Evolutionary conservation across 2,329 filamentous ascomycete genomes (phyloP).

Genomic region (Ceratocystis papillata): DNA sequence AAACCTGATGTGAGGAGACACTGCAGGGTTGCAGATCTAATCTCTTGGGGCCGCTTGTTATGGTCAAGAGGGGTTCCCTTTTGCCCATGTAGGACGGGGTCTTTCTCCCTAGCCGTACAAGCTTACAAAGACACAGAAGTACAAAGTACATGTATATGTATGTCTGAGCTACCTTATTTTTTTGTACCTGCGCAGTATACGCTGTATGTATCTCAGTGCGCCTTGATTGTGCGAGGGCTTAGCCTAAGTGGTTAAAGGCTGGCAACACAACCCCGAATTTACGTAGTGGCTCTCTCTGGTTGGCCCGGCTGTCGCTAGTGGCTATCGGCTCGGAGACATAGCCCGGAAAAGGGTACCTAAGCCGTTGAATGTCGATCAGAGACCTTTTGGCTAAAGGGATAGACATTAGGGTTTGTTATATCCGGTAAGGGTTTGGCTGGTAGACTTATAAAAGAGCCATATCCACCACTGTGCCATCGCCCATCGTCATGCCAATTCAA

Average conservation of each 20-base stretch:
- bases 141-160: not conserved
- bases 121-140: no score
- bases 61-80: not conserved
- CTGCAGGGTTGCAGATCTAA: slow-evolving; percentile 8
- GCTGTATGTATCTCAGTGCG: no score
- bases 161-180: not conserved
- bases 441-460: not conserved
- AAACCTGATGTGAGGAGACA: slow-evolving; percentile 6
- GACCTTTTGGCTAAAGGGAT: not conserved
- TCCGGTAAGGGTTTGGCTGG: not conserved
- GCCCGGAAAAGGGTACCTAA: not conserved
- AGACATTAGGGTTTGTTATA: not conserved
- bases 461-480: not conserved
- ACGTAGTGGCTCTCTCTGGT: no score
- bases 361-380: not conserved
- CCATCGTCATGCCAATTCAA: no score
- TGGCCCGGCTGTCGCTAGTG: not conserved
- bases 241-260: not conserved
- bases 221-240: not conserved
- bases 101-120: not conserved
- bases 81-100: not conserved
- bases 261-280: not conserved
- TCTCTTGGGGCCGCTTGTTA: not conserved
- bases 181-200: not conserved
- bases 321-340: not conserved